Evolutionary conservation across 2,329 filamentous ascomycete species (phyloP).

Genomic region (Dactylellina cionopaga): DNA sequence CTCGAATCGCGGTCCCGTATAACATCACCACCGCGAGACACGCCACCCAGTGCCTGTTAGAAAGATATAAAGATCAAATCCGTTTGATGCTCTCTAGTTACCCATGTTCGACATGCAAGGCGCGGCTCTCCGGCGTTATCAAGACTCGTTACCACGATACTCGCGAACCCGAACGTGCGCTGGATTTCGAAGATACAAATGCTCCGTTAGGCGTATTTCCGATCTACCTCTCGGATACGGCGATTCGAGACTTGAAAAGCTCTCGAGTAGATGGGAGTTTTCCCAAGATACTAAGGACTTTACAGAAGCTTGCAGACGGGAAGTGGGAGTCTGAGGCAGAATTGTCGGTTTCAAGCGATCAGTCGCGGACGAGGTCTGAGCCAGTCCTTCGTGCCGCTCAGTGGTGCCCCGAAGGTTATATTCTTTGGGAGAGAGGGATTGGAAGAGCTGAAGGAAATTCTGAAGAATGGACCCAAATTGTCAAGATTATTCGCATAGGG

Average conservation of each 20-base stretch:
- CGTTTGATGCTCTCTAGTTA: constrained; percentile 15
- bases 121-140: background rate
- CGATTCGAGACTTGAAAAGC: constrained; percentile 22
- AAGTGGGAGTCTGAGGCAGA: constrained; percentile 14
- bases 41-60: background rate
- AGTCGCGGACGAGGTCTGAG: background rate
- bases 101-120: constrained; percentile 16
- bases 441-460: constrained; percentile 1
- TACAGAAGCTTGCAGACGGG: constrained; percentile 18
- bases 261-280: constrained; percentile 10
- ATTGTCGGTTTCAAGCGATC: background rate
- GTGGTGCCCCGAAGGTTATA: constrained; percentile 5
- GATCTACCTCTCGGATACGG: constrained; percentile 7
- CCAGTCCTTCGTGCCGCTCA: background rate
- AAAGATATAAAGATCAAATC: background rate
- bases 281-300: background rate
- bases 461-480: constrained; percentile 26
- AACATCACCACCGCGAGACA: constrained; percentile 6
- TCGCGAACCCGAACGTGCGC: background rate
- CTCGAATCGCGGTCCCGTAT: background rate
- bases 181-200: constrained; percentile 2
- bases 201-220: constrained; percentile 21
- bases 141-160: background rate
- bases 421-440: constrained; percentile 20
- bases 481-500: constrained; percentile 12